phyloP scores from a whole-genome alignment of 2,329 filamentous ascomycete species.

The Colletotrichum sp. region DNA sequence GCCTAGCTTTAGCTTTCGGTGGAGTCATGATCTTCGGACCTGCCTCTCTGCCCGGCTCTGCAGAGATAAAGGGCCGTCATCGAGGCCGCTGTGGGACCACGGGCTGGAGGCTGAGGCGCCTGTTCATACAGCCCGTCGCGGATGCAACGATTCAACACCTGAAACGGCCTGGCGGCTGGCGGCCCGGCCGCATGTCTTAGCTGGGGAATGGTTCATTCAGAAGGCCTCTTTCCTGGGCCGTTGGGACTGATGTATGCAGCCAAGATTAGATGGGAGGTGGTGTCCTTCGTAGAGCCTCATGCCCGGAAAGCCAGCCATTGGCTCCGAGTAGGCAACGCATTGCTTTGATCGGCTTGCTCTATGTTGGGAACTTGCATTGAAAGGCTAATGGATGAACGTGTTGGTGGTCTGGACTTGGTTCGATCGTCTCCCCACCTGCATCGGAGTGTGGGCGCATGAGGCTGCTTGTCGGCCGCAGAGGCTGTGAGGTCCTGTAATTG shows the following conservation, averaged over 20 bases:
- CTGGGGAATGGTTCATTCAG: background rate
- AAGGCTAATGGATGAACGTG: background rate
- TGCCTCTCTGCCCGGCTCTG: background rate
- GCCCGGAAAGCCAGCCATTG: background rate
- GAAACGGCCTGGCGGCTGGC: slow-evolving; percentile 16
- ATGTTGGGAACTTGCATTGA: background rate
- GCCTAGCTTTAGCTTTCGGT: background rate
- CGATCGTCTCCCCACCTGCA: background rate
- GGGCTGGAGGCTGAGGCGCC: slow-evolving; percentile 17
- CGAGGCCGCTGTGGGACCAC: background rate
- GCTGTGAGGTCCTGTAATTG: slow-evolving; percentile 1
- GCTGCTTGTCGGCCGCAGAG: background rate
- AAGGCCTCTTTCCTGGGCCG: background rate
- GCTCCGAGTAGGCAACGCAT: background rate
- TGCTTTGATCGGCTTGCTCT: background rate
- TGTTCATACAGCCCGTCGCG: slow-evolving; percentile 5
- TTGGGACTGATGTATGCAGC: background rate
- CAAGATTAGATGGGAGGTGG: background rate
- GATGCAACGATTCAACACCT: background rate
- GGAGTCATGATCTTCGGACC: background rate
- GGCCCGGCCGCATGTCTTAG: slow-evolving; percentile 11
- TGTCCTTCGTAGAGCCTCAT: background rate
- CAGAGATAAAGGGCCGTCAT: background rate
- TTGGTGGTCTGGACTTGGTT: slow-evolving; percentile 1
- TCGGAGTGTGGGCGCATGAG: background rate